These are phyloP conservation scores for Inonotus hispidus DNA, from an alignment of 1,284 basidiomycete genomes.

Conservation along the genomic window DNA sequence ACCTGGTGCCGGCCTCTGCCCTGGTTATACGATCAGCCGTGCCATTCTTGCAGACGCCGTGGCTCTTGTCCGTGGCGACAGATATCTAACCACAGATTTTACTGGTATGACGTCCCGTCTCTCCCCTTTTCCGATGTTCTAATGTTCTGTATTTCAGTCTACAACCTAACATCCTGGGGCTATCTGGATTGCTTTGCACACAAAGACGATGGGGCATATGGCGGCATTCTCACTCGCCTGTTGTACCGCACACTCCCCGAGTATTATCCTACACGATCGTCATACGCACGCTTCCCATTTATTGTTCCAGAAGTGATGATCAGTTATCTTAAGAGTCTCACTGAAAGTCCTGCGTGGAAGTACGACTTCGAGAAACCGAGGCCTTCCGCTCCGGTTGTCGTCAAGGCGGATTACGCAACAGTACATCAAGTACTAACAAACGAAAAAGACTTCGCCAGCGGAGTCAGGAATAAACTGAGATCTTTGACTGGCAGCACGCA, in stretches of 20 bases:
- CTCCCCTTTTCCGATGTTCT: neutral
- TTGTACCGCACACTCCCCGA: conserved; percentile 66
- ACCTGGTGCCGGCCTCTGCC: conserved; percentile 77
- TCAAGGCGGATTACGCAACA: conserved; percentile 29
- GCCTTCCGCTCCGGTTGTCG: conserved; percentile 24
- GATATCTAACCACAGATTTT: conserved; percentile 75
- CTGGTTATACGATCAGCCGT: conserved; percentile 84
- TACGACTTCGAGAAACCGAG: conserved; percentile 46
- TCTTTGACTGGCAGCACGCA: conserved; percentile 17
- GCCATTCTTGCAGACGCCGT: conserved; percentile 83
- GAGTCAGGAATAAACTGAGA: conserved; percentile 28
- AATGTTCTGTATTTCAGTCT: conserved; percentile 36
- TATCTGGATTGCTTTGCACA: conserved; percentile 65
- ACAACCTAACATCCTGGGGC: conserved; percentile 73
- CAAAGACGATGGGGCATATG: conserved; percentile 60
- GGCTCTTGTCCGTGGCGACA: conserved; percentile 51
- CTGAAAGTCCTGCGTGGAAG: conserved; percentile 30
- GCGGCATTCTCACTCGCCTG: conserved; percentile 67
- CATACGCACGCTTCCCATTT: conserved; percentile 65
- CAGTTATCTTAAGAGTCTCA: conserved; percentile 28
- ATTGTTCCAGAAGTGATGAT: conserved; percentile 46
- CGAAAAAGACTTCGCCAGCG: conserved; percentile 28
- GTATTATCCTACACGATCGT: conserved; percentile 54
- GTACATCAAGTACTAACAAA: conserved; percentile 34
- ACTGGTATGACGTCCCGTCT: conserved; percentile 37